Base-by-base conservation (phyloP, 352 stramenopile species). In the Phytophthora quininea region DNA sequence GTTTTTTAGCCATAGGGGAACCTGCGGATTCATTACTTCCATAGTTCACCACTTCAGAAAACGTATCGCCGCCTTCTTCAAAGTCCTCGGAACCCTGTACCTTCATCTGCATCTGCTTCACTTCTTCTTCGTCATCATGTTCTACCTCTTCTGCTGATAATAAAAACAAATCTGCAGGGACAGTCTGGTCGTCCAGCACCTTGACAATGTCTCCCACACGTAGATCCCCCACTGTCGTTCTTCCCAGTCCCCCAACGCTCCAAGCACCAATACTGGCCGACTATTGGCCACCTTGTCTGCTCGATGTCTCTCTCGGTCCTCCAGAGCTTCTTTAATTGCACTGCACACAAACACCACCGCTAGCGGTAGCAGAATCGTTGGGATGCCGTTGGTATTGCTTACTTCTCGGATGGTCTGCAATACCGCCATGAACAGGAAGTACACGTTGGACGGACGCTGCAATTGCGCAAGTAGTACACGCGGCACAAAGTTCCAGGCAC, bases 401-500 rank as follows among this genome's bases (percentile, higher is more conserved):
- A 97, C 88, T 58, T 89, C 75, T 51, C 80, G 81, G 60, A 96
- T 92, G 12, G 81, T 84, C 76, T 97, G 89, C 29, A 96, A 71
- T 60, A 89, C 67, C 6, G 88, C 82, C 57, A 97, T 93, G 47
- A 95, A 89, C 49, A 97, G 65, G 50, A 96, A 97, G 54, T 96
- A 97, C 8, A 92, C 45, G 57, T 95, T 95, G 31, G 84, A 91
- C 47, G 86, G 83, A n/a, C 80, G 77, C 69, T 91, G 63, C 37
- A 94, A 12, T 35, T 94, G 84, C 32, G 85, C 85, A n/a, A 90
- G 59, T 27, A 96, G 66, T 54, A 93, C 85, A 42, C 84, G 79
- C 47, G 84, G 84, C 8, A 67, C 62, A 57, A 96, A 96, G 67
- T 91, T 95, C 77, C 74, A 90, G 11, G 76, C 35, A 32, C 63